Base-by-base conservation (phyloP, 2,329 filamentous ascomycete genomes). In the Teratosphaeriaceae sp. region DNA sequence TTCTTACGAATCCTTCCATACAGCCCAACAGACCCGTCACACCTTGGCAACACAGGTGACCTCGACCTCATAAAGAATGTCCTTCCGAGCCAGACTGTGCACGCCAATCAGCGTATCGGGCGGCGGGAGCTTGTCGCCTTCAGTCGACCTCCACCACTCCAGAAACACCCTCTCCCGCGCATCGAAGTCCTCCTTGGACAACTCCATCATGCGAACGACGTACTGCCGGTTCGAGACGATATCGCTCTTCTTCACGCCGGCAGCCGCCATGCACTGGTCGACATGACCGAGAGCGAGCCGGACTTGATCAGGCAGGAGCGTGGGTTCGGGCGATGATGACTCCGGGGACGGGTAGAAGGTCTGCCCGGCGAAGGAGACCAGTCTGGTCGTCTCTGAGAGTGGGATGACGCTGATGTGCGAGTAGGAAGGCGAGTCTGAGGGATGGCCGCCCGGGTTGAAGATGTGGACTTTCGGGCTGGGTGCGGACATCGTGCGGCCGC, bases 181-280 rank as follows among this genome's bases (percentile, higher is more conserved):
- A 18, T 45, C 23, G 11, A 43, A 42, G 4, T 51, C 46, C 36
- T 47, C 44, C 9, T 16, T 27, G 6, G 16, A 42, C 3, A 40
- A 21, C 30, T 34, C 30, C 20, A 40, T 42, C 35, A 49, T 34
- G 18, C 43, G 42, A n/a, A 54, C 51, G n/a, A 54, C 46, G 31
- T 54, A 54, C 29, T 49, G 49, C 29, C 51, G 46, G 16, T 47
- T 43, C 38, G 45, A 48, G n/a, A 54, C 46, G 16, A 54, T 52
- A 34, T 52, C 40, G 5, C 41, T 40, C 22, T 47, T 54, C 20
- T 21, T 47, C 9, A 40, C 45, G 2, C 46, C 45, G 12, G 43
- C 48, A 3, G 51, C 45, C 7, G 45, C 45, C 2, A 54, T 36
- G 18, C 45, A 42, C 12, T 43, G 43, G 21, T 48, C 43, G 9